These are phyloP conservation scores for Leccinum disarticulatum DNA, from an alignment of 768 basidiomycete genomes.

Conservation along the genomic window DNA sequence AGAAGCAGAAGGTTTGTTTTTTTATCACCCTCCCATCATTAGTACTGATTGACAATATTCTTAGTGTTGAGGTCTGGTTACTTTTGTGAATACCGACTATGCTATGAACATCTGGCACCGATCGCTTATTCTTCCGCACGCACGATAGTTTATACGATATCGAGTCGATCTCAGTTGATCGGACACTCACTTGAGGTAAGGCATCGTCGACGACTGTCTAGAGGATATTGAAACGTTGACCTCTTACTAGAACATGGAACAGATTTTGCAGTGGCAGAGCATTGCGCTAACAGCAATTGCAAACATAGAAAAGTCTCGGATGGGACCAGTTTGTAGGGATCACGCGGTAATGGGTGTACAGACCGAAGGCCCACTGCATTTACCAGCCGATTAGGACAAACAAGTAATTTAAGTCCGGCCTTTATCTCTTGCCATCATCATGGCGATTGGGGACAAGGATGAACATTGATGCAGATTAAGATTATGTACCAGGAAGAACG, in stretches of 20 bases:
- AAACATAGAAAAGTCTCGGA: neutral
- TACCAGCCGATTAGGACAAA: neutral
- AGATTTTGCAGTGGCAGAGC: neutral
- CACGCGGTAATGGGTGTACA: neutral
- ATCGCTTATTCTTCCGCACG: neutral
- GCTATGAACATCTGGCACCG: neutral
- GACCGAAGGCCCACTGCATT: neutral
- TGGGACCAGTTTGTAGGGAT: neutral
- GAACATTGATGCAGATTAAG: neutral
- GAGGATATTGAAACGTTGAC: neutral
- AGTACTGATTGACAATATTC: neutral
- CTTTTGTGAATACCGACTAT: conserved; percentile 1
- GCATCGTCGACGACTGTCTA: neutral
- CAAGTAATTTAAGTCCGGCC: neutral
- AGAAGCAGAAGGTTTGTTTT: neutral
- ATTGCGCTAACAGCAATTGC: too few relatives aligned
- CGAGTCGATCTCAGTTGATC: conserved; percentile 5
- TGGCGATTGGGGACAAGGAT: conserved; percentile 3
- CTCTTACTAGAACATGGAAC: neutral
- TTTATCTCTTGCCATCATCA: neutral
- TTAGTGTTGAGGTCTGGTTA: neutral
- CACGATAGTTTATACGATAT: neutral
- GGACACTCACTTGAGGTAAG: neutral
- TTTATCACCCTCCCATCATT: neutral
- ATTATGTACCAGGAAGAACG: too few relatives aligned